phyloP scores from a whole-genome alignment of 1,284 basidiomycete genomes.

The Tylopilus sp. region DNA sequence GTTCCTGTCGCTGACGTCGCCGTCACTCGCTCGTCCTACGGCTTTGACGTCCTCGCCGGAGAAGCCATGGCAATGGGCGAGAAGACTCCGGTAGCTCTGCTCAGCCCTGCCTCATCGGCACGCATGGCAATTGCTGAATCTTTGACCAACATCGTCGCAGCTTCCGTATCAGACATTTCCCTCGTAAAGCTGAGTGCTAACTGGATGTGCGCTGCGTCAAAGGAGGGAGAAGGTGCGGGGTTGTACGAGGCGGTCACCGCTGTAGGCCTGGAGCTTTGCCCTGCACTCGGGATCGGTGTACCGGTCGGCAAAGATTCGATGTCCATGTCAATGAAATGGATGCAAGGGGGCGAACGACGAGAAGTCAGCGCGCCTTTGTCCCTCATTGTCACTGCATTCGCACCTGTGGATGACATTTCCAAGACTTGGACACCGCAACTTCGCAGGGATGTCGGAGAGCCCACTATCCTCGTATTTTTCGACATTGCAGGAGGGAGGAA shows the following conservation, averaged over 20 bases:
- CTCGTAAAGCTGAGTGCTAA: slow-evolving; percentile 94
- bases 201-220: slow-evolving; percentile 97
- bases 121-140: slow-evolving; percentile 96
- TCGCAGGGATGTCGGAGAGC: slow-evolving; percentile 56
- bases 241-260: slow-evolving; percentile 93
- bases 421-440: slow-evolving; percentile 93
- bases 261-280: slow-evolving; percentile 91
- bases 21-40: slow-evolving; percentile 91
- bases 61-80: slow-evolving; percentile 99
- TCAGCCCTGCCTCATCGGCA: slow-evolving; percentile 85
- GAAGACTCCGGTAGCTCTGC: slow-evolving; percentile 87
- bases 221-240: slow-evolving; percentile 84
- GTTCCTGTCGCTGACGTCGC: slow-evolving; percentile 97
- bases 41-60: slow-evolving; percentile 77
- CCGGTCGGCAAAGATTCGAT: slow-evolving; percentile 99
- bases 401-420: slow-evolving; percentile 75
- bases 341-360: slow-evolving; percentile 56
- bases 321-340: slow-evolving; percentile 99
- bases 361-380: slow-evolving; percentile 90
- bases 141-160: slow-evolving; percentile 86
- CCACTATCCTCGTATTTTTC: slow-evolving; percentile 80
- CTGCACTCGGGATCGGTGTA: slow-evolving; percentile 89
- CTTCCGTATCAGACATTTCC: slow-evolving; percentile 66
- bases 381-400: slow-evolving; percentile 92
- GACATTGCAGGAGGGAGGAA: slow-evolving; percentile 84